Evolutionary conservation across 768 basidiomycete species (phyloP).

Genomic region (Pleurotus citrinopileatus): DNA sequence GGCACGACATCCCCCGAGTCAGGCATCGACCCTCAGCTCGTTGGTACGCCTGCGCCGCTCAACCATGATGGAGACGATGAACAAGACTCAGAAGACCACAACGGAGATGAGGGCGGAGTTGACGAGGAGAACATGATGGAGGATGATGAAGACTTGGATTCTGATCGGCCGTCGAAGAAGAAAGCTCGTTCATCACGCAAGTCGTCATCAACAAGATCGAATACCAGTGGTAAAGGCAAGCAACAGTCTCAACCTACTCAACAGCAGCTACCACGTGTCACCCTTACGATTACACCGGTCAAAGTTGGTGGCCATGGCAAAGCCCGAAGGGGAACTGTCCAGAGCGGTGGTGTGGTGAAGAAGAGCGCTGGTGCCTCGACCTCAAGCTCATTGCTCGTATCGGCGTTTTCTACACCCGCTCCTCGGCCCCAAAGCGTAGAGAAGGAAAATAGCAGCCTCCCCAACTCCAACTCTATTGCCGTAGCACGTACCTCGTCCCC

Average conservation of each 20-base stretch:
- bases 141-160: conserved; percentile 28
- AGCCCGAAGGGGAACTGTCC: conserved; percentile 64
- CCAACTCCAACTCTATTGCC: background rate
- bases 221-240: conserved; percentile 7
- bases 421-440: conserved; percentile 17
- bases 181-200: conserved; percentile 9
- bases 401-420: conserved; percentile 14
- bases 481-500: conserved; percentile 21
- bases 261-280: conserved; percentile 28
- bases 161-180: conserved; percentile 21
- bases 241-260: conserved; percentile 15
- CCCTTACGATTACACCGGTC: conserved; percentile 48
- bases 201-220: conserved; percentile 11
- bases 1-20: conserved; percentile 27
- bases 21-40: conserved; percentile 74
- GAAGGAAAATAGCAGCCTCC: conserved; percentile 31
- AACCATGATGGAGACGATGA: conserved; percentile 33
- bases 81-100: conserved; percentile 17
- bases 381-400: background rate
- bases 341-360: conserved; percentile 73
- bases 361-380: conserved; percentile 31
- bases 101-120: conserved; percentile 31
- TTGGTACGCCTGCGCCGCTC: conserved; percentile 57
- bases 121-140: conserved; percentile 19
- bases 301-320: conserved; percentile 61